Evolutionary conservation across 2,329 filamentous ascomycete genomes (phyloP).

Genomic region (Fusarium sp.): DNA sequence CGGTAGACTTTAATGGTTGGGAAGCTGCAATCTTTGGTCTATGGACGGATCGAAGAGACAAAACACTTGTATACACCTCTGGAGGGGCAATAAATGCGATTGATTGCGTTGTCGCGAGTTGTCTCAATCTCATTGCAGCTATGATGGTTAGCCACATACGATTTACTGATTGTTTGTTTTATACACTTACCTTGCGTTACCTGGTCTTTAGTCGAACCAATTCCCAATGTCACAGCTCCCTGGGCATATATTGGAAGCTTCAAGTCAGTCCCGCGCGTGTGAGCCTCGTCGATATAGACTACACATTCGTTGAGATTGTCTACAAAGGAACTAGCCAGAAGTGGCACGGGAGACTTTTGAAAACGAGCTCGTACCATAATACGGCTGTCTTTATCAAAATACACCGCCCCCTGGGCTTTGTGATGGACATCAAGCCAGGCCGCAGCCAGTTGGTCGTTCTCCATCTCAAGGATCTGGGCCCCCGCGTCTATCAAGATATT

Average conservation of each 20-base stretch:
- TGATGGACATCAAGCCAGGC: conserved; percentile 61
- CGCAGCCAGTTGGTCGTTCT: conserved; percentile 60
- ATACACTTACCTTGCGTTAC: conserved; percentile 64
- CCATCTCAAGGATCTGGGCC: conserved; percentile 70
- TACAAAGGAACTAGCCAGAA: conserved; percentile 65
- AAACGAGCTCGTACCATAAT: conserved; percentile 36
- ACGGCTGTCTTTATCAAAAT: conserved; percentile 55
- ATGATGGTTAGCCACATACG: background rate
- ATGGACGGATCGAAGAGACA: conserved; percentile 51
- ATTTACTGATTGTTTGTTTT: rapidly evolving
- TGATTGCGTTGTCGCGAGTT: conserved; percentile 65
- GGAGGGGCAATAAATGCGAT: conserved; percentile 66
- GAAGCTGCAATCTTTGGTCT: background rate
- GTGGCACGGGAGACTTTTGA: conserved; percentile 57
- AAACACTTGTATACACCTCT: conserved; percentile 70
- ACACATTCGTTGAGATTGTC: conserved; percentile 63
- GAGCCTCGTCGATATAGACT: conserved; percentile 70
- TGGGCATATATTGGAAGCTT: conserved; percentile 59
- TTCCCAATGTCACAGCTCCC: conserved; percentile 66
- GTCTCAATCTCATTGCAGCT: conserved; percentile 74
- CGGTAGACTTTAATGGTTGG: conserved; percentile 22
- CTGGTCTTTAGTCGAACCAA: conserved; percentile 68
- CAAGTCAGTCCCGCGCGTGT: conserved; percentile 70
- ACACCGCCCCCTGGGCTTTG: conserved; percentile 60
- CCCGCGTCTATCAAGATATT: conserved; percentile 71